These are phyloP conservation scores for Corylus avellana DNA, from an alignment of 306 rosid species.

Conservation along the genomic window DNA sequence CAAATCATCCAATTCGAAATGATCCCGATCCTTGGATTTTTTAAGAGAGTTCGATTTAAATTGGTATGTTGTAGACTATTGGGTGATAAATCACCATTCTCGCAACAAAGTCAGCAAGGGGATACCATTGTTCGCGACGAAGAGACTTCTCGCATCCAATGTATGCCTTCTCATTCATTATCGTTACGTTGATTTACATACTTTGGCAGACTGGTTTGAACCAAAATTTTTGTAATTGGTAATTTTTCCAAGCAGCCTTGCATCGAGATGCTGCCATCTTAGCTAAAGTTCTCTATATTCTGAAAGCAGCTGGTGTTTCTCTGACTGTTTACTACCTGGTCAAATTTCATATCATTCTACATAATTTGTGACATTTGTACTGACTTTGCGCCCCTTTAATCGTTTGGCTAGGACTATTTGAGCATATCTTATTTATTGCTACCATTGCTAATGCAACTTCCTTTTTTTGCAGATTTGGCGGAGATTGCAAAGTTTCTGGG, in stretches of 20 bases:
- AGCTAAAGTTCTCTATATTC: neutral
- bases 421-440: slow-evolving; percentile 15
- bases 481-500: slow-evolving; percentile 94
- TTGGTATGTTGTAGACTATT: slow-evolving; percentile 47
- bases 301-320: neutral
- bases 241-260: neutral
- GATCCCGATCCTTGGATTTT: neutral
- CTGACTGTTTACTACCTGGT: neutral
- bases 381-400: neutral
- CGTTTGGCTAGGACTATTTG: slow-evolving; percentile 15
- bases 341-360: no score
- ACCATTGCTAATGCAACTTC: neutral
- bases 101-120: slow-evolving; percentile 79
- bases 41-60: neutral
- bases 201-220: neutral
- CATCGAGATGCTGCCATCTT: neutral
- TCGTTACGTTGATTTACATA: neutral
- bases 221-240: neutral
- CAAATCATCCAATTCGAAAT: neutral
- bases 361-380: neutral
- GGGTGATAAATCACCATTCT: slow-evolving; percentile 91
- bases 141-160: slow-evolving; percentile 88
- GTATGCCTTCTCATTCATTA: slow-evolving; percentile 30
- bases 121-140: slow-evolving; percentile 82
- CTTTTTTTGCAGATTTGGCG: slow-evolving; percentile 69